Evolutionary conservation across 148 eudicot species (phyloP).

Genomic region (Rhododendron mucronatum): DNA sequence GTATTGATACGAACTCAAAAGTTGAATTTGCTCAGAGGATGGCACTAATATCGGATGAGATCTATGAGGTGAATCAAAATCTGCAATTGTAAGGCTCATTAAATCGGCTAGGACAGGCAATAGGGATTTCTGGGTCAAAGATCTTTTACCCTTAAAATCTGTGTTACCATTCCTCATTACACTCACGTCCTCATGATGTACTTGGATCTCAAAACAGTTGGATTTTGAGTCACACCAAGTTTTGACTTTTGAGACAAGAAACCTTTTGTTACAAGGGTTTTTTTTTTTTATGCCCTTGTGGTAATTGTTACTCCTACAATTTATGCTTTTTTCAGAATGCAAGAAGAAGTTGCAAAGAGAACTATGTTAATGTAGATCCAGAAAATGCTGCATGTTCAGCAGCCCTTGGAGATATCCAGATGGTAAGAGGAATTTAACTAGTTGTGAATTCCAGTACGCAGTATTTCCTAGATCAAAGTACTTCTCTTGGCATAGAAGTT

Average conservation of each 20-base stretch:
- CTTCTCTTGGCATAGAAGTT: neutral
- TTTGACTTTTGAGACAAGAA: too few relatives aligned
- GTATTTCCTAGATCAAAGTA: too few relatives aligned
- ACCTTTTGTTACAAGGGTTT: too few relatives aligned
- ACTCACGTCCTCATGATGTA: too few relatives aligned
- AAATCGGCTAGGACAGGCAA: too few relatives aligned
- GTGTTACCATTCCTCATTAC: too few relatives aligned
- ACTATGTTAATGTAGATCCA: constrained; percentile 13
- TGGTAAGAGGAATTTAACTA: neutral
- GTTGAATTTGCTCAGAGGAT: constrained; percentile 44
- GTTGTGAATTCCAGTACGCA: neutral
- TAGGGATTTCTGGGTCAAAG: too few relatives aligned
- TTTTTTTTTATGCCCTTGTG: neutral
- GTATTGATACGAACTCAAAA: constrained; percentile 34
- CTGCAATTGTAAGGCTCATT: neutral
- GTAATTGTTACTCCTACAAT: too few relatives aligned
- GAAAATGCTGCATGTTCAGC: constrained; percentile 18
- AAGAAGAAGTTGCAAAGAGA: constrained; percentile 17
- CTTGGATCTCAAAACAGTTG: too few relatives aligned
- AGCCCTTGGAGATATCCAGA: constrained; percentile 13
- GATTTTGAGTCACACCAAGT: too few relatives aligned
- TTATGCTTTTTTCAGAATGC: constrained; percentile 12
- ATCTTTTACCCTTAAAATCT: too few relatives aligned
- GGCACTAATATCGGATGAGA: constrained; percentile 58
- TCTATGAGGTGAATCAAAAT: constrained; percentile 28